Percentiles rank a stretch among this genome's conserved stretches.
phyloP scores from a whole-genome alignment of 768 basidiomycete genomes.

The Lyophyllum decastes region DNA sequence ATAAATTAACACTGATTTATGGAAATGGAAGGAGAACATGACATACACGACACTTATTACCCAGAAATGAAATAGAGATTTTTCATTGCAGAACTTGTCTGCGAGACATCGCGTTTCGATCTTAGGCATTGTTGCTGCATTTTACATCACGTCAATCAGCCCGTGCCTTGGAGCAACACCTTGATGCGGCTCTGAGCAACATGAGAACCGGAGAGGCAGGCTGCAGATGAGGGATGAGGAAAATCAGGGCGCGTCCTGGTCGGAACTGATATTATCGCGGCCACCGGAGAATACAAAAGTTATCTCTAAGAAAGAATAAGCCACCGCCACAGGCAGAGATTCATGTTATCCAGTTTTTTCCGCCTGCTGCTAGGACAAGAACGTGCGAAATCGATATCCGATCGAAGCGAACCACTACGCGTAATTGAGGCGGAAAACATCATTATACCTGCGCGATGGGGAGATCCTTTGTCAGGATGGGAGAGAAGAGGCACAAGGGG shows the following conservation, averaged over 20 bases:
- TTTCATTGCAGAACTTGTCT: too few species aligned
- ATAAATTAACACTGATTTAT: not conserved
- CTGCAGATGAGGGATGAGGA: not conserved
- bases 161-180: not conserved
- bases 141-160: not conserved
- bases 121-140: not conserved
- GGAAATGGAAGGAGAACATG: not conserved
- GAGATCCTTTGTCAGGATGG: slow-evolving; percentile 2
- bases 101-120: too few species aligned
- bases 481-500: not conserved
- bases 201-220: not conserved
- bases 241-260: not conserved
- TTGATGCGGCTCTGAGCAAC: not conserved
- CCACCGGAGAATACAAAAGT: slow-evolving; percentile 9
- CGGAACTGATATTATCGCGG: slow-evolving; percentile 18
- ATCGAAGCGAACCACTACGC: slow-evolving; percentile 34
- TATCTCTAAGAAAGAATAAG: slow-evolving; percentile 7
- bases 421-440: slow-evolving; percentile 91
- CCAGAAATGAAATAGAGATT: not conserved
- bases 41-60: not conserved
- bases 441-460: slow-evolving; percentile 60
- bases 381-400: not conserved
- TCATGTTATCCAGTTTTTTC: not conserved
- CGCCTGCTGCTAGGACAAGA: not conserved
- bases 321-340: not conserved